Evolutionary conservation across 2,329 filamentous ascomycete species (phyloP).

Genomic region (Cladosporium colombiae): DNA sequence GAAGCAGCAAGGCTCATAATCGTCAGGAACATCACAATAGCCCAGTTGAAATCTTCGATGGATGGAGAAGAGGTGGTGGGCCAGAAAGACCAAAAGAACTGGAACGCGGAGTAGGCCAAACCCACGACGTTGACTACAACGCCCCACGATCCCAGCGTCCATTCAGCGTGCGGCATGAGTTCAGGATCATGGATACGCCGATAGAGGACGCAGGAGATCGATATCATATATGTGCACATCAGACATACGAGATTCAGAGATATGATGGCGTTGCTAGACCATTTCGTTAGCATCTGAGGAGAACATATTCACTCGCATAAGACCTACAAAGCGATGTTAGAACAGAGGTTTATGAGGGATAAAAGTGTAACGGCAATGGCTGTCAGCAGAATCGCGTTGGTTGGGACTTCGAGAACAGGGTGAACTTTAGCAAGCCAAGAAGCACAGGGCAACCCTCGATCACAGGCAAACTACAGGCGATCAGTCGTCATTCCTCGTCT

Average conservation of each 20-base stretch:
- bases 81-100: conserved; percentile 47
- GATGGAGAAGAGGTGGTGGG: conserved; percentile 35
- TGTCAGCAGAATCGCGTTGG: too few species aligned
- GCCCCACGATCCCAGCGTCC: conserved; percentile 43
- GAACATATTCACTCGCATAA: too few species aligned
- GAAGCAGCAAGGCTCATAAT: too few species aligned
- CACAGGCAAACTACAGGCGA: conserved; percentile 37
- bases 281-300: too few species aligned
- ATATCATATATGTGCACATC: conserved; percentile 45
- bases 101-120: conserved; percentile 38
- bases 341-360: conserved; percentile 29
- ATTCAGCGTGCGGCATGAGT: conserved; percentile 40
- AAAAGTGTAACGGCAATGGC: too few species aligned
- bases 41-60: conserved; percentile 53
- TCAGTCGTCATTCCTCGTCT: too few species aligned
- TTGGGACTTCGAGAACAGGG: too few species aligned
- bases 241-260: conserved; percentile 42
- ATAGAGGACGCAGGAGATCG: conserved; percentile 44
- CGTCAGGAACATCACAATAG: conserved; percentile 36
- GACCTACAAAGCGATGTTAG: conserved; percentile 34
- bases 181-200: conserved; percentile 40
- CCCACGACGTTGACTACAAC: conserved; percentile 41
- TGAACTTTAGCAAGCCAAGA: too few species aligned
- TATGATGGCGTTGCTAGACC: conserved; percentile 38
- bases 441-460: conserved; percentile 26